Conservation (phyloP, 768 basidiomycete species). For the Boletus sp. region DNA sequence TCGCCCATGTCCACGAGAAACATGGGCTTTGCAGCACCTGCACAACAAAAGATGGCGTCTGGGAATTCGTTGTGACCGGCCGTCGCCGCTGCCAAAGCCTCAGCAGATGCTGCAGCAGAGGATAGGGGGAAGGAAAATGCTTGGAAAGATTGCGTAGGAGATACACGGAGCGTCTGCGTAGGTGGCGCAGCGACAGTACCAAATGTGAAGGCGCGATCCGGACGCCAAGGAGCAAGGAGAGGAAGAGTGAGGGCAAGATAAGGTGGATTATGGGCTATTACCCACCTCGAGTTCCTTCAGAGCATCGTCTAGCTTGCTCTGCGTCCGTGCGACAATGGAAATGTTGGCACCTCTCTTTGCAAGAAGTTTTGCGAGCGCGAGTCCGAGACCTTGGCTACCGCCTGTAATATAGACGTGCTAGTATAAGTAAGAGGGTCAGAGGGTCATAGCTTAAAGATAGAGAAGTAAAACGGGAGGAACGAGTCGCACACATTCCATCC, state of each 20-base stretch:
- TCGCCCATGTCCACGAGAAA: conserved; percentile 72
- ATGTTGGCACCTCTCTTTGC: conserved; percentile 72
- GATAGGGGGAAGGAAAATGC: conserved; percentile 66
- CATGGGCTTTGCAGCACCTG: conserved; percentile 66
- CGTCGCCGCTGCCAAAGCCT: conserved; percentile 62
- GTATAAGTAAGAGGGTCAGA: not conserved
- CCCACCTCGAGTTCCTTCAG: conserved; percentile 63
- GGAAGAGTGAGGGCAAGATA: not conserved
- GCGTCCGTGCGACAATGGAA: conserved; percentile 79
- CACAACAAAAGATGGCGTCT: conserved; percentile 77
- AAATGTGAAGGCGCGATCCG: not conserved
- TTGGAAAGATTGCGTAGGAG: conserved; percentile 57
- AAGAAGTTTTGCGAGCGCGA: conserved; percentile 66
- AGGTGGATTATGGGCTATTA: not conserved
- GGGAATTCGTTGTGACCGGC: conserved; percentile 57
- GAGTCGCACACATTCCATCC: not conserved
- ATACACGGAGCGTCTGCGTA: conserved; percentile 47
- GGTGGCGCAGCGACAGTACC: not conserved
- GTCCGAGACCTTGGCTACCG: conserved; percentile 77
- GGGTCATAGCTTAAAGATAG: not conserved
- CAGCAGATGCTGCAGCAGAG: conserved; percentile 47
- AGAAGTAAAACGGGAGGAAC: not conserved
- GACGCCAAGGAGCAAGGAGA: not conserved
- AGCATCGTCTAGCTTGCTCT: conserved; percentile 59
- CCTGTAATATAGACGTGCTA: conserved; percentile 88